Evolutionary conservation across 1,284 basidiomycete species (phyloP), one percentile per base, ranked within the genome.

Genomic region (Trichosporon asahii): DNA sequence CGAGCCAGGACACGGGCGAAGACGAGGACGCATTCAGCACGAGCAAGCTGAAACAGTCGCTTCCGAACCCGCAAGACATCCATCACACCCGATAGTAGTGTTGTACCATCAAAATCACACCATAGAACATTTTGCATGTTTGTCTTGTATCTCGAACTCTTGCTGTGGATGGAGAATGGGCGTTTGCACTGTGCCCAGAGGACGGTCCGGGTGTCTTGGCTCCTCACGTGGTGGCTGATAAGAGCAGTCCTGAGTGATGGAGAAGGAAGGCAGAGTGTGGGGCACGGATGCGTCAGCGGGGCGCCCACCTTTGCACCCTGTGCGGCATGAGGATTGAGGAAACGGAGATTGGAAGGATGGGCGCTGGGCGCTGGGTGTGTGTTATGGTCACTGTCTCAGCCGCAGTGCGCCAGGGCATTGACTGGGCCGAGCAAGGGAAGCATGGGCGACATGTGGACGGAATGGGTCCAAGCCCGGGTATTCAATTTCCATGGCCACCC

Each of bases 1-100:
- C 96, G 96, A 74, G 98, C 93, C 91, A 98, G 94, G 73, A 98
- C 92, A 53, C 94, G 93, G 83, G 95, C 97, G 68, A 98, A 87
- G 84, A 97, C 98, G 66, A 98, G 87, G 14, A 79, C 96, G 18
- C 14, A 2, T 61, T 31, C 15, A 31, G 29, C 18, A 31, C 57
- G 18, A 18, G 29, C 57, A 31, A 61, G 15, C 29, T 61, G 14
- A 61, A n/a, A 27, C 14, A 61, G 7, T 7, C 27, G 27, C 57
- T 61, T 27, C 27, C 27, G 15, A 29, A 18, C 15, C 29, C 9
- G 18, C 27, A 33, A 31, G 55, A 60, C 25, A n/a, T n/a, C n/a
- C 27, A 14, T 9, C 25, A 21, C 18, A n/a, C 15, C 29, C 40
- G 40, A 44, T 44, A 61, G 57, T 60, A 60, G 57, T 61, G 57